These are phyloP conservation scores for Leucosporidium creatinivorum DNA, from an alignment of 768 basidiomycete genomes.

Conservation along the genomic window DNA sequence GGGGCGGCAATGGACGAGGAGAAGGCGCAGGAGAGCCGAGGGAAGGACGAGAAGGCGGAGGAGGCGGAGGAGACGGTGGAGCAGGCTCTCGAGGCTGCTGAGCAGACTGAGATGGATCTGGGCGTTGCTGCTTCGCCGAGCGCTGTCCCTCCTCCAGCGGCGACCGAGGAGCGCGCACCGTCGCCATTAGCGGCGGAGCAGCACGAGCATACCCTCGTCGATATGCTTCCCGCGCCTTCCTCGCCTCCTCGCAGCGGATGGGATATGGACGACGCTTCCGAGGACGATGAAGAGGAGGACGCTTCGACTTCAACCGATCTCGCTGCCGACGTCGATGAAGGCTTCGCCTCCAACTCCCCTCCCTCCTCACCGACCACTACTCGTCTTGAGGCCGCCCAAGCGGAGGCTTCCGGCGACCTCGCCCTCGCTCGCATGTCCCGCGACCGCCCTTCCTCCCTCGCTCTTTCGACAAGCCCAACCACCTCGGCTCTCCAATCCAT, in stretches of 20 bases:
- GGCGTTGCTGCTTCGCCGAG: neutral
- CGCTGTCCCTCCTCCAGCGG: neutral
- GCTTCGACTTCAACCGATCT: neutral
- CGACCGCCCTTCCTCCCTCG: too few species aligned
- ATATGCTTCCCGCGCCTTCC: neutral
- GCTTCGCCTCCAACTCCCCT: neutral
- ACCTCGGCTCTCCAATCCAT: too few species aligned
- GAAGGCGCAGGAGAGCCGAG: neutral
- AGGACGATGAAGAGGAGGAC: neutral
- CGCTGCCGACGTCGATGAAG: constrained; percentile 3
- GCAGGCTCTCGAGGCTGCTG: neutral
- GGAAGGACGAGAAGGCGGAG: neutral
- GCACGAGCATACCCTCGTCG: neutral
- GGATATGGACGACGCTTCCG: neutral
- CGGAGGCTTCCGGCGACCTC: too few species aligned
- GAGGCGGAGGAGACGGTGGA: neutral
- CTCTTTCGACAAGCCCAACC: too few species aligned
- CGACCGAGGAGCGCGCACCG: neutral
- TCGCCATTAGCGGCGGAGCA: constrained; percentile 3
- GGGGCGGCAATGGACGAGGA: neutral
- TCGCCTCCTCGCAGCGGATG: neutral
- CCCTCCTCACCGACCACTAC: neutral
- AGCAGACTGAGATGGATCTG: neutral
- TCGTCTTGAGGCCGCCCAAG: too few species aligned
- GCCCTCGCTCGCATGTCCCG: too few species aligned